Evolutionary conservation across 495 filamentous ascomycete genomes (phyloP), one percentile per base, ranked within the genome.

Genomic region (Aspergillus kassunensis): DNA sequence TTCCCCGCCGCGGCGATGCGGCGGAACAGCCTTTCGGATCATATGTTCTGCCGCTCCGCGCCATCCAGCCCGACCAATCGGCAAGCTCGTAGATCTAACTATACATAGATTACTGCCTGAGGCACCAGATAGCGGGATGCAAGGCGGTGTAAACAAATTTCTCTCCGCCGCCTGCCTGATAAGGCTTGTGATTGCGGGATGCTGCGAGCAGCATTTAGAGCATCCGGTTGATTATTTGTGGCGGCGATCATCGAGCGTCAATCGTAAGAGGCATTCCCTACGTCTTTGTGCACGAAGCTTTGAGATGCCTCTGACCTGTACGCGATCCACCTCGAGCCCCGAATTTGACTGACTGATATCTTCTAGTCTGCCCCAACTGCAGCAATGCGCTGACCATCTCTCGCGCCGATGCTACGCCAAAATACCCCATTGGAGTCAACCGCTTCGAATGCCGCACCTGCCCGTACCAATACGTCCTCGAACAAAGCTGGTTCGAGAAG

Each of bases 381-480:
- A 81, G 81, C 65, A 98, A 97, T 80, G 82, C 87, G 63, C 86
- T 98, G 56, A 92, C 72, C 30, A 77, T 89, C 48, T 78, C 82
- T 44, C 75, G 76, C 52, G 81, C 85, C 51, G 73, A 76, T 21
- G 54, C 70, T 21, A 69, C 71, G n/a, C 61, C 66, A 13, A 63
- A 68, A 45, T 64, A 75, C 49, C 75, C 76, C 12, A 55, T 67
- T 25, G 79, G 78, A 9, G 72, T 80, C 43, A 88, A 89, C 66
- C 81, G 89, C 25, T 85, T 97, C 63, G 90, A 96, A 73, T 98
- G 93, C 73, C 86, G 88, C 34, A 91, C 90, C 41, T 98, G 93
- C 58, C 91, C 93, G 7, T 98, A 96, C 73, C 78, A 91, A 69
- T 88, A 84, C 64, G 67, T 85, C 27, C 80, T 96, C 56, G 80